Conservation (phyloP, 352 stramenopile genomes). For the Phytophthora kernoviae region DNA sequence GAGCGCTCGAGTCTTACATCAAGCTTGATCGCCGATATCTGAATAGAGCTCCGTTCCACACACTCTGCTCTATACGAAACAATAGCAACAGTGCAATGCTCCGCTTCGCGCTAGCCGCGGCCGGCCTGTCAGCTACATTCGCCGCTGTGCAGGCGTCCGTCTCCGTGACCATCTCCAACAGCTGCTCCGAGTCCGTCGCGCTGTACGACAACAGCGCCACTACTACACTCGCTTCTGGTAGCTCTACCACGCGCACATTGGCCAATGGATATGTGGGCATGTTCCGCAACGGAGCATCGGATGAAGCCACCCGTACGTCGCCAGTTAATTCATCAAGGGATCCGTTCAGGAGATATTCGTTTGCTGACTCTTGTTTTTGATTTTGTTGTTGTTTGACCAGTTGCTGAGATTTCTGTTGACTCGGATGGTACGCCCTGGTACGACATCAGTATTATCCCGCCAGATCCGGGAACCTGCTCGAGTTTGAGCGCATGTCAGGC, state of each 20-base stretch:
- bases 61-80: neutral
- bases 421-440: conserved; percentile 52
- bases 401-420: conserved; percentile 56
- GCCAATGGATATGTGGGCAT: conserved; percentile 52
- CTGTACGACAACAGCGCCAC: conserved; percentile 67
- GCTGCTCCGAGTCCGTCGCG: conserved; percentile 48
- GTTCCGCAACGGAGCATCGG: conserved; percentile 54
- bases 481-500: conserved; percentile 51
- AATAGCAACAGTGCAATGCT: conserved; percentile 12
- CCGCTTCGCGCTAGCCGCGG: conserved; percentile 23
- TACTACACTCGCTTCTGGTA: conserved; percentile 40
- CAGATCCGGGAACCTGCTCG: conserved; percentile 42
- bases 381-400: conserved; percentile 14
- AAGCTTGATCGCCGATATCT: conserved; percentile 28
- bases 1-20: neutral
- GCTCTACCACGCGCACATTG: conserved; percentile 43
- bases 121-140: conserved; percentile 23
- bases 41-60: neutral
- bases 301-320: conserved; percentile 44
- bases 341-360: conserved; percentile 14
- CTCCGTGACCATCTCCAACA: conserved; percentile 49
- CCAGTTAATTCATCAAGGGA: neutral
- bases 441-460: conserved; percentile 64
- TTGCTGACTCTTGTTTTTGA: conserved; percentile 14
- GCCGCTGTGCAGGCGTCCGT: conserved; percentile 31